These are phyloP conservation scores for Trichoderma reesei DNA, from an alignment of 495 filamentous ascomycete genomes.

Conservation along the genomic window DNA sequence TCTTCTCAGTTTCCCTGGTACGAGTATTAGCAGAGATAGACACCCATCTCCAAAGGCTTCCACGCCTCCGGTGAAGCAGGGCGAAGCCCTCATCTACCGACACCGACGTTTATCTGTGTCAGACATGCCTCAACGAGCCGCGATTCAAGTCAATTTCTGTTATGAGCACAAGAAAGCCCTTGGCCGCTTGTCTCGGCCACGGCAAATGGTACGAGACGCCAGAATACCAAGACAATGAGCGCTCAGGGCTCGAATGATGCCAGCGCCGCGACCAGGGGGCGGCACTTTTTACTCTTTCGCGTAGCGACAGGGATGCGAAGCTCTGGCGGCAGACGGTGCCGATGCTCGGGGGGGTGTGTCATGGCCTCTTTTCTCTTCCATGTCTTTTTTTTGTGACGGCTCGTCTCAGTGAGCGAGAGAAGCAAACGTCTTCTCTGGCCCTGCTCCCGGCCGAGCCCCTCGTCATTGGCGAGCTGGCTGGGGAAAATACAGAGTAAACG, in stretches of 20 bases:
- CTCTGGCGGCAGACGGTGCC: slow-evolving; percentile 7
- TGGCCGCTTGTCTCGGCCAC: background rate
- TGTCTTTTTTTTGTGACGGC: background rate
- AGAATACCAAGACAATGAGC: background rate
- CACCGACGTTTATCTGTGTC: too few relatives aligned
- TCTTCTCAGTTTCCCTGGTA: too few relatives aligned
- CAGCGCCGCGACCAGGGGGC: slow-evolving; percentile 1
- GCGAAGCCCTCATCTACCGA: background rate
- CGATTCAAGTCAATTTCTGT: too few relatives aligned
- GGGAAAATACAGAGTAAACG: background rate
- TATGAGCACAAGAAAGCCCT: too few relatives aligned
- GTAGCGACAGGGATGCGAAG: background rate
- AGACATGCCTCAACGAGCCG: too few relatives aligned
- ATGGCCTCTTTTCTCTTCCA: background rate
- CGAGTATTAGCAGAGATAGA: too few relatives aligned
- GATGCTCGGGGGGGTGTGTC: slow-evolving; percentile 3
- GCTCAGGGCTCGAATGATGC: slow-evolving; percentile 5
- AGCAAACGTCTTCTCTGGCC: background rate
- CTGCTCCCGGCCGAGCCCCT: background rate
- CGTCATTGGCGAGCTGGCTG: background rate
- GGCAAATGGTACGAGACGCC: background rate
- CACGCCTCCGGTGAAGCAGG: background rate
- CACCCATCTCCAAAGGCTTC: too few relatives aligned
- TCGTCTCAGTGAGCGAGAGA: background rate
- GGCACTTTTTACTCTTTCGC: slow-evolving; percentile 6